Base-by-base conservation (phyloP, 2,329 filamentous ascomycete genomes). In the Mycosphaerelloides madeirae region DNA sequence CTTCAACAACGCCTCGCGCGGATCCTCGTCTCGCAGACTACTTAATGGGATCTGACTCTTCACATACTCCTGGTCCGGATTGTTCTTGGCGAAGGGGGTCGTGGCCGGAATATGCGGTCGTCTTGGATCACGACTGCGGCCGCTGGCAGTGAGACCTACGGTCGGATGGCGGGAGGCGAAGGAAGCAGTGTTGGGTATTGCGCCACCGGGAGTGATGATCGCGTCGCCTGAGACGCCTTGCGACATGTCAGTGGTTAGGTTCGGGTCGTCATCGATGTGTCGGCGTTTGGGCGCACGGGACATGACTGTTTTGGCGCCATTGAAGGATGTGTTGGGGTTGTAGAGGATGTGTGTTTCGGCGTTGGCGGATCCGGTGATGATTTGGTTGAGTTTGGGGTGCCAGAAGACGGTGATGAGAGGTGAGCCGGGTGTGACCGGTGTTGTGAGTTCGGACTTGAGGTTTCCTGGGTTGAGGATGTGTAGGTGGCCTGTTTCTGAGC, bases 371-470 rank as follows among this genome's bases (percentile, higher is more conserved):
- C 90, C 91, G 7, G 91, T 95, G 52, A 97, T 68, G 59, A 98
- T 95, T 63, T 98, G 93, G 64, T 98, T 97, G 61, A 98, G 81
- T 66, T 89, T 95, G 15, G 85, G 77, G 61, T 98, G 91, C 93
- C 93, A 98, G 50, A 86, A 74, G 19, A 95, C 87, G 2, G 83
- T 82, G 50, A 97, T 86, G 7, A 98, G 71, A 1, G 91, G 79
- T 5, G 83, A 86, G 12, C 84, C 85, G 0, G 88, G 84, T 0
- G 91, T 96, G n/a, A 98, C 81, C 3, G 87, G 84, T 2, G 91
- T 95, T 44, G 91, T 81, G 22, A 88, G 80, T 63, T 96, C 90
- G 1, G 90, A 77, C 46, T 79, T 83, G 44, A 98, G 75, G 38
- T 94, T 97, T 31, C 89, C 93, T 1, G 93, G 87, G 61, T 96